Evolutionary conservation across 148 eudicot species (phyloP), one percentile per base, ranked within the genome.

Genomic region (Cornus suecica): DNA sequence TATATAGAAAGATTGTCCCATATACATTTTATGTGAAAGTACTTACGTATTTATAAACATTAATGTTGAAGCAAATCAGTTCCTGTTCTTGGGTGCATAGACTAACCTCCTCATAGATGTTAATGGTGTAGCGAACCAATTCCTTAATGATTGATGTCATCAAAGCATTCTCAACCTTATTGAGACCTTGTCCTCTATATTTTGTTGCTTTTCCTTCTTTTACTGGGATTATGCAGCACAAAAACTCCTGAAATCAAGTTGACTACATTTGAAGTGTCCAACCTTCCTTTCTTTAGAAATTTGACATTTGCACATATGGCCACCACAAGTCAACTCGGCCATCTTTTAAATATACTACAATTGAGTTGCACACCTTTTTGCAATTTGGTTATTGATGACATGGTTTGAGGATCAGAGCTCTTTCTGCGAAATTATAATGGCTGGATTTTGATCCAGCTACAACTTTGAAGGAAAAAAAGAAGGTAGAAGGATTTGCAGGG

Each of bases 131-230:
- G 58, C 51, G 8, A 29, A 18, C 32, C 8, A 66, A 56, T 8
- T 31, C 31, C 16, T 31, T 23, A 32, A 32, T 32, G 34, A 32
- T 32, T 5, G 34, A 32, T 2, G 42, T 37, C 42, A 37, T 37
- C 9, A 37, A 37, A 37, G 9, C 42, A 37, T 5, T 66, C 20
- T 14, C 26, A 51, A 25, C 37, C 41, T 22, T 32, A 67, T 34
- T 32, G n/a, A 67, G 26, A 14, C 22, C 22, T 4, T 24, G 4
- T 30, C 13, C 74, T 71, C 41, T 51, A 28, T 56, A 20, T 64
- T 71, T 22, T 71, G 10, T 71, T 71, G 30, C 20, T n/a, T 56
- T 56, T 51, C 24, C 62, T 58, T 58, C 58, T 58, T 15, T 58
- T n/a, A 58, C 9, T 58, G 22, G 24, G n/a, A 18, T 37, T 37